Conservation (phyloP, 2,329 filamentous ascomycete genomes). For the Orbilia javanica region DNA sequence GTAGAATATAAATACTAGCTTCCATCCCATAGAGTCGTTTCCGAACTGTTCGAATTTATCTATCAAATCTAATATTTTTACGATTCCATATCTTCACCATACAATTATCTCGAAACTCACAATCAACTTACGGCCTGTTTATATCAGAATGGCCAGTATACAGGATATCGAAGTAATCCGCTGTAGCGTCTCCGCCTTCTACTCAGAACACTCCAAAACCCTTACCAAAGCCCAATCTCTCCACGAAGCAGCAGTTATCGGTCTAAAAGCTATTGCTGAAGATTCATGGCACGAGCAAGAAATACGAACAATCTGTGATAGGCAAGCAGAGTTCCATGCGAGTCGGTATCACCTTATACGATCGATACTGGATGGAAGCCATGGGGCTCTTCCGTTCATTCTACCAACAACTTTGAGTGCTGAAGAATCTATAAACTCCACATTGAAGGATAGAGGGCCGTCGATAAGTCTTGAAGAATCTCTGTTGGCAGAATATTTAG, state of each 20-base stretch:
- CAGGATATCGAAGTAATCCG: constrained; percentile 11
- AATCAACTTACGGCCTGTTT: background rate
- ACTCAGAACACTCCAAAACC: constrained; percentile 17
- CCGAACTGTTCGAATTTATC: too few relatives aligned
- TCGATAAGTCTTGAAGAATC: constrained; percentile 26
- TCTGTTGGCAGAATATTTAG: constrained; percentile 5
- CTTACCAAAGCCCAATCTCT: constrained; percentile 17
- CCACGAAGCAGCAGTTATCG: constrained; percentile 28
- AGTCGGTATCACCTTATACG: constrained; percentile 16
- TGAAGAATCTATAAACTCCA: constrained; percentile 23
- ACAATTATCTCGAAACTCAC: background rate
- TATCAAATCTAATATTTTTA: background rate
- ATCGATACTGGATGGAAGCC: background rate
- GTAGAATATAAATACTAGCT: background rate
- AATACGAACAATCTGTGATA: constrained; percentile 10
- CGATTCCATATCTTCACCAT: background rate
- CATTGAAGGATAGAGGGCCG: background rate
- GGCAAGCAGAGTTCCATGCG: constrained; percentile 29
- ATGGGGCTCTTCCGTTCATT: background rate
- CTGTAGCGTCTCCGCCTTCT: constrained; percentile 26
- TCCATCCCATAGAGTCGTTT: background rate
- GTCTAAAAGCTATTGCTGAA: constrained; percentile 8
- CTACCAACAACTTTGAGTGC: constrained; percentile 22
- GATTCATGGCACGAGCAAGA: constrained; percentile 14
- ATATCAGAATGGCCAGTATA: constrained; percentile 14